Conservation (phyloP, 192 early-diverging fungal species). For the Coemansia sp. region DNA sequence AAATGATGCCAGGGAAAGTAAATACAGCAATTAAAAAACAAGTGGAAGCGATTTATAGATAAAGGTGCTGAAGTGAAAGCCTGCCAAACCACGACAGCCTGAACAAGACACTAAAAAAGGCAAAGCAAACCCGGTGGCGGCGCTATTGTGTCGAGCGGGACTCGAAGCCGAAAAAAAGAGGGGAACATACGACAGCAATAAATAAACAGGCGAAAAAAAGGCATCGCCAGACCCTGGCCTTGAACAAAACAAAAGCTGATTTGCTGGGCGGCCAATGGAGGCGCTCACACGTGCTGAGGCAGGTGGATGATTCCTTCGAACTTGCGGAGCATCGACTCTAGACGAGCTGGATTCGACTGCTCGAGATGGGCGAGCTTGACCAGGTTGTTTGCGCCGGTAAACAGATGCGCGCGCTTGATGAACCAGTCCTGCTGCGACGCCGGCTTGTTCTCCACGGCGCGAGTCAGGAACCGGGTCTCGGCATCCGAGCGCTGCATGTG, state of each 20-base stretch:
- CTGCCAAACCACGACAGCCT: no score
- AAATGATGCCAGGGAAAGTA: no score
- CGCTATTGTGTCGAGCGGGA: neutral
- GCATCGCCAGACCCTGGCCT: neutral
- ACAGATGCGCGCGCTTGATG: slow-evolving; percentile 40
- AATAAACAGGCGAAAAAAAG: neutral
- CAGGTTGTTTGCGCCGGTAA: slow-evolving; percentile 41
- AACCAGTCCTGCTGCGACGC: slow-evolving; percentile 45
- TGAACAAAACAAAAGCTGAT: neutral
- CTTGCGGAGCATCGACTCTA: slow-evolving; percentile 32
- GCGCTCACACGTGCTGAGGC: slow-evolving; percentile 30
- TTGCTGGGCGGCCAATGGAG: neutral
- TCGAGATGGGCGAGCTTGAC: slow-evolving; percentile 41
- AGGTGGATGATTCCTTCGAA: slow-evolving; percentile 31
- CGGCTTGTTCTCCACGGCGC: slow-evolving; percentile 22
- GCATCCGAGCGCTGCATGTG: slow-evolving; percentile 33
- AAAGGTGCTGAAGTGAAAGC: no score
- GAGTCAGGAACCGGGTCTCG: slow-evolving; percentile 31
- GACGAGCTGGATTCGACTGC: slow-evolving; percentile 24
- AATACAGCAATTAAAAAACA: no score
- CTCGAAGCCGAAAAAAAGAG: neutral
- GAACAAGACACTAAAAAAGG: no score
- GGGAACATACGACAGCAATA: no score
- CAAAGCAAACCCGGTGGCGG: neutral
- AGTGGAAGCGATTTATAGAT: no score